These are phyloP conservation scores for Echria macrotheca DNA, from an alignment of 495 filamentous ascomycete genomes.

Conservation along the genomic window DNA sequence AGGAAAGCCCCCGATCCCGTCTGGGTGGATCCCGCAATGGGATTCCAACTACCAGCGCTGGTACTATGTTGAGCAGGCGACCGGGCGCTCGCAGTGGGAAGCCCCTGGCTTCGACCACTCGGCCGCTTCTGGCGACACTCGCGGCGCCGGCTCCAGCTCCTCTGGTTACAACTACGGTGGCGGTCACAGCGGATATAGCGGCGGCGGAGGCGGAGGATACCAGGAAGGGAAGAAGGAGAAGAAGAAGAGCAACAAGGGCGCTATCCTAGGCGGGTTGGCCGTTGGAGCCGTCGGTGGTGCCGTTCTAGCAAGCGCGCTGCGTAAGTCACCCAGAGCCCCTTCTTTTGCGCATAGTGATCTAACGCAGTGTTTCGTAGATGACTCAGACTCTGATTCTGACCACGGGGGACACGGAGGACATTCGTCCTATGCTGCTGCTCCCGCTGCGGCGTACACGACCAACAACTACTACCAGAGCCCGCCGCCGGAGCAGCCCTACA, in stretches of 20 bases:
- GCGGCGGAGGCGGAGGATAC: conserved; percentile 22
- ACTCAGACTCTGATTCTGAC: conserved; percentile 25
- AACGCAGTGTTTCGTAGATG: no score
- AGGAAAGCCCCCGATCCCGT: conserved; percentile 49
- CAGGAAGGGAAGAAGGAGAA: conserved; percentile 37
- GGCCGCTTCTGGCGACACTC: conserved; percentile 4
- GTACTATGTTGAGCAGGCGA: conserved; percentile 55
- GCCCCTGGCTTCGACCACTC: conserved; percentile 33
- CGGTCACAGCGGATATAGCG: conserved; percentile 21
- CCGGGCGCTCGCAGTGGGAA: conserved; percentile 58
- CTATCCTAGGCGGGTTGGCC: conserved; percentile 50
- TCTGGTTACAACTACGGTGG: conserved; percentile 14
- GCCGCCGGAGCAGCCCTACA: conserved; percentile 3
- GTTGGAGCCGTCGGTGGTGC: conserved; percentile 54
- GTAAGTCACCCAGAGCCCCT: no score
- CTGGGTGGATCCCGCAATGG: conserved; percentile 57
- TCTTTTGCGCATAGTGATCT: no score
- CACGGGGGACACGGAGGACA: neutral
- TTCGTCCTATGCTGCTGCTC: neutral
- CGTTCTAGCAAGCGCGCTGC: conserved; percentile 47
- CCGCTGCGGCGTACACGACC: conserved; percentile 1
- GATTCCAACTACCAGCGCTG: conserved; percentile 53
- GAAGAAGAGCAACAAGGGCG: conserved; percentile 35
- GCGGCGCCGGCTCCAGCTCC: conserved; percentile 7
- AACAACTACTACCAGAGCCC: conserved; percentile 3